Conservation (phyloP, 139 green algal species). For the Pycnococcus provasolii region DNA sequence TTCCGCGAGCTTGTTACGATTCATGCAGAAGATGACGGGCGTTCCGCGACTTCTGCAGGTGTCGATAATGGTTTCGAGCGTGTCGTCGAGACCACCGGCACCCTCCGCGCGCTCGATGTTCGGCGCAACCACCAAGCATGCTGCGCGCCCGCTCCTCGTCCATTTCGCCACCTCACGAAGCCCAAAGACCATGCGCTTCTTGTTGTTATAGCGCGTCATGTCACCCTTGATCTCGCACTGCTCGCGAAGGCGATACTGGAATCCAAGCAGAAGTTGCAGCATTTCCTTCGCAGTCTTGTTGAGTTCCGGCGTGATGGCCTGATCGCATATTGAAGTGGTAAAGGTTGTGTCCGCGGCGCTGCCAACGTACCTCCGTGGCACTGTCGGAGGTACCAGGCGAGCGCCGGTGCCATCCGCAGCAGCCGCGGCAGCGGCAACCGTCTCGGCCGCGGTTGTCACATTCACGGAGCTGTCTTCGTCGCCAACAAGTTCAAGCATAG, state of each 20-base stretch:
- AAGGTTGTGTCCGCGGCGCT: too few species aligned
- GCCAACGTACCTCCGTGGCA: too few species aligned
- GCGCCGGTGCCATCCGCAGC: too few species aligned
- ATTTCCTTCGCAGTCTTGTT: constrained; percentile 17
- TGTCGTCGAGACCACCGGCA: constrained; percentile 27
- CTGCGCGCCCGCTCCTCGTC: constrained; percentile 14
- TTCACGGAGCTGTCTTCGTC: too few species aligned
- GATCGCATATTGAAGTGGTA: background rate
- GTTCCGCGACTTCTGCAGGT: constrained; percentile 4
- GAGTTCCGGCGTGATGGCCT: constrained; percentile 27
- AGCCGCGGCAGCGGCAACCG: too few species aligned
- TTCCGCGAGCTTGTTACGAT: constrained; percentile 19
- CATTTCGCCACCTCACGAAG: constrained; percentile 18
- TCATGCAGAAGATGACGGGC: constrained; percentile 27
- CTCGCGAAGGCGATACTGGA: constrained; percentile 18
- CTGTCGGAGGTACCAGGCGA: too few species aligned
- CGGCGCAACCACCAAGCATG: constrained; percentile 23
- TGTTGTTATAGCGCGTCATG: constrained; percentile 17
- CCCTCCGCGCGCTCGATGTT: constrained; percentile 30
- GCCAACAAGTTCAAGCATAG: too few species aligned
- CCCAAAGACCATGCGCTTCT: constrained; percentile 24
- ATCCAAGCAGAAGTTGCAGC: constrained; percentile 25
- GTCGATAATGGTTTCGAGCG: constrained; percentile 21
- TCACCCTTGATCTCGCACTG: constrained; percentile 15
- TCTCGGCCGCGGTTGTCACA: too few species aligned